Evolutionary conservation across 2,329 filamentous ascomycete species (phyloP).

Genomic region (Zasmidium citrigriseum): DNA sequence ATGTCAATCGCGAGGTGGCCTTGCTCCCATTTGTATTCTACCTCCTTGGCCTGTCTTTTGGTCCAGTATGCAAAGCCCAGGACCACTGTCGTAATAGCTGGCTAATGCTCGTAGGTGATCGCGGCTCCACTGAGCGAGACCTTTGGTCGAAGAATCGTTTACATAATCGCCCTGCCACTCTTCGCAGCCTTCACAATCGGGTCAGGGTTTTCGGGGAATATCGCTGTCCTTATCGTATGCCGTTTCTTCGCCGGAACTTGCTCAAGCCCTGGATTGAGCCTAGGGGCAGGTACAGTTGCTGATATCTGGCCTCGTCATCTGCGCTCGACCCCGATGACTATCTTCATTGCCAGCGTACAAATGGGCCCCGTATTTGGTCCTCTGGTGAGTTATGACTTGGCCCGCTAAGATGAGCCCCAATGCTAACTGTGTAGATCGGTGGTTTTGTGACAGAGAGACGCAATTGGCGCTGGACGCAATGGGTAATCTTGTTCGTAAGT

Average conservation of each 20-base stretch:
- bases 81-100: neutral
- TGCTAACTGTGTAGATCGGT: conserved; percentile 32
- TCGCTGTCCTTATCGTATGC: conserved; percentile 54
- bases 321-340: conserved; percentile 11
- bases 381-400: neutral
- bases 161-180: conserved; percentile 47
- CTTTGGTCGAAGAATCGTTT: conserved; percentile 56
- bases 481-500: conserved; percentile 38
- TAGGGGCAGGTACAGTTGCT: conserved; percentile 12
- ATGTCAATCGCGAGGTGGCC: conserved; percentile 55
- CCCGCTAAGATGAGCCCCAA: neutral
- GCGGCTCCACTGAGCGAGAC: conserved; percentile 62
- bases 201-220: conserved; percentile 52
- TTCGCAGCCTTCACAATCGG: conserved; percentile 59
- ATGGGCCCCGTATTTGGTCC: conserved; percentile 7
- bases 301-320: conserved; percentile 15
- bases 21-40: conserved; percentile 61
- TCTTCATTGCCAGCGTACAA: conserved; percentile 8
- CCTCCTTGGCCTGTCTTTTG: conserved; percentile 60
- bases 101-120: conserved; percentile 40
- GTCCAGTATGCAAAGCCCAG: conserved; percentile 41
- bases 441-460: conserved; percentile 19
- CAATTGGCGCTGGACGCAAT: conserved; percentile 29
- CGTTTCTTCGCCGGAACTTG: conserved; percentile 73
- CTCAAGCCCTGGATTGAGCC: conserved; percentile 57